Evolutionary conservation across 2,329 filamentous ascomycete species (phyloP), one percentile per base, ranked within the genome.

Genomic region (Clarireedia hainanense): DNA sequence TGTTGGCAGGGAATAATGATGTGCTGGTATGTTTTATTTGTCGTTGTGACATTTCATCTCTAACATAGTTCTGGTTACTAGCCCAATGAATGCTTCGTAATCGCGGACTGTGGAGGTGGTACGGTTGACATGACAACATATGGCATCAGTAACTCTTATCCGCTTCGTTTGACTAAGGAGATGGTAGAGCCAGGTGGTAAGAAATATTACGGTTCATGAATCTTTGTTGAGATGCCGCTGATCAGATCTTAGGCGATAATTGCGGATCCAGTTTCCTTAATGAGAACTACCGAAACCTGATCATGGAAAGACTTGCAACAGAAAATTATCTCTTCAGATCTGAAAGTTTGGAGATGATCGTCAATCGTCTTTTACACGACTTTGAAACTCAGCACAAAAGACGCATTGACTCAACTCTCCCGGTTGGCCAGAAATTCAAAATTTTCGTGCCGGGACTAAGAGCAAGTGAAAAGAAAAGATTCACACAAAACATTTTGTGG

Each of bases 81-180:
- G n/a, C 65, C 60, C 17, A 58, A 30, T 20, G 61, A 65, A 23
- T 64, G 55, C 0, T 61, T 67, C 37, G 48, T 61, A 15, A 47
- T 68, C 26, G 37, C 63, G 1, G 62, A 65, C 52, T 58, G 58
- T 60, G 66, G 67, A 30, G 65, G 65, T 9, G 66, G 66, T 2
- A 67, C 65, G 6, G 62, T 66, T 14, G 65, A 68, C 27, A 55
- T 49, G 1, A 61, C 57, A 4, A 66, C 63, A 1, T 66, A 66
- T 49, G 58, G 50, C 1, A 60, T 68, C 12, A 58, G 57, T 37
- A 59, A 51, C 10, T 55, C 55, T 2, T 59, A 57, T 6, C 64
- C 65, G 2, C 48, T 67, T n/a, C 53, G 64, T 15, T 55, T 68
- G 5, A 55, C 43, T 6, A 47, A 48, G n/a, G 63, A 65, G 49